Evolutionary conservation across 768 basidiomycete species (phyloP).

Genomic region (Hypsizygus marmoreus): DNA sequence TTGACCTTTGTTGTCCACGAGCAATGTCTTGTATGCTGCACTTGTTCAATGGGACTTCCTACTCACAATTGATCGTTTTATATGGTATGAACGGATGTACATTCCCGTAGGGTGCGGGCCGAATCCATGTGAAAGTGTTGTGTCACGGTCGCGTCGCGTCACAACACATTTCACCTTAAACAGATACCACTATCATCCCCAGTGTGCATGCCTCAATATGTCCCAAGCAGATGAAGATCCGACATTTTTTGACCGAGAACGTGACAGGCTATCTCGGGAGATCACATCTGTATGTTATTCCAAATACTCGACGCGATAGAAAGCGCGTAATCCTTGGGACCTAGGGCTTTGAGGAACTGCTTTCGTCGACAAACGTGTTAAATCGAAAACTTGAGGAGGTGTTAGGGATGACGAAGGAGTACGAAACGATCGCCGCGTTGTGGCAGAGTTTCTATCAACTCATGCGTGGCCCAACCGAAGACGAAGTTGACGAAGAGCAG

Average conservation of each 20-base stretch:
- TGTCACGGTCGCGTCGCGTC: constrained; percentile 8
- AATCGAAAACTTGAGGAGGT: constrained; percentile 95
- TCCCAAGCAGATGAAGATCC: constrained; percentile 46
- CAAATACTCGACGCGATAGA: not conserved
- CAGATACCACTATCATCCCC: too few relatives aligned
- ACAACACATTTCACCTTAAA: too few relatives aligned
- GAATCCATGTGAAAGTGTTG: not conserved
- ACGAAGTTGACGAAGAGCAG: constrained; percentile 37
- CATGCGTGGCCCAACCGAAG: constrained; percentile 58
- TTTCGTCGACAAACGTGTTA: constrained; percentile 81
- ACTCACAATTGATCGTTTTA: too few relatives aligned
- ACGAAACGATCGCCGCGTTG: constrained; percentile 82
- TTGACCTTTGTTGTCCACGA: not conserved
- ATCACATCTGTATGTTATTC: constrained; percentile 67
- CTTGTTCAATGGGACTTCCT: too few relatives aligned
- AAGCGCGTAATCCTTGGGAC: constrained; percentile 2
- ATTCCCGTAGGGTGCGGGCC: too few relatives aligned
- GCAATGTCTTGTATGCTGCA: too few relatives aligned
- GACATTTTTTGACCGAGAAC: constrained; percentile 78
- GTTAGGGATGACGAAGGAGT: constrained; percentile 89
- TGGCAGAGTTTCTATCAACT: constrained; percentile 83
- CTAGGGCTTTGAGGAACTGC: constrained; percentile 90
- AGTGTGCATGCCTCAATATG: constrained; percentile 20
- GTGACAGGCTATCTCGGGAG: constrained; percentile 71
- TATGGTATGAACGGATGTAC: too few relatives aligned